A percentile compares a stretch with the other conserved stretches of the same genome.
These are phyloP conservation scores for Ophiostoma sp. DNA, from an alignment of 2,329 filamentous ascomycete species.

Conservation along the genomic window DNA sequence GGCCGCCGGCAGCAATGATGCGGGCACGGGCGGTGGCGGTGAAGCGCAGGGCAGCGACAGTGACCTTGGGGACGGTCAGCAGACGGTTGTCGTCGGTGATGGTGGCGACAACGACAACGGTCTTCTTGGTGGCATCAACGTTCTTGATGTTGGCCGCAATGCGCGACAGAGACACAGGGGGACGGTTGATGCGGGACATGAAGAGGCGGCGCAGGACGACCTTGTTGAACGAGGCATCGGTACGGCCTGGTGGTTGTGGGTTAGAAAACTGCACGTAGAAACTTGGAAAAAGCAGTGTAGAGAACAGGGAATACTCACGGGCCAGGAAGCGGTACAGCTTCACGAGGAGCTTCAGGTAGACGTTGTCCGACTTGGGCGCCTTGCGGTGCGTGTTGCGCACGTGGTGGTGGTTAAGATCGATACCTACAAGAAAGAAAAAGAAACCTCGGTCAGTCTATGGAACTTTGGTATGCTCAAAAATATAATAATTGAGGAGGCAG, in stretches of 20 bases:
- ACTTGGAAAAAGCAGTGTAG: neutral
- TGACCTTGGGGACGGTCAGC: conserved; percentile 83
- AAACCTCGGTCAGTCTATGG: conserved; percentile 51
- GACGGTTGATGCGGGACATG: conserved; percentile 98
- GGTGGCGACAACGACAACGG: conserved; percentile 87
- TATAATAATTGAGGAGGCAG: conserved; percentile 20
- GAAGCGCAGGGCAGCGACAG: conserved; percentile 91
- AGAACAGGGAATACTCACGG: conserved; percentile 57
- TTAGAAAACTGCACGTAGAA: neutral
- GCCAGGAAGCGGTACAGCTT: conserved; percentile 97
- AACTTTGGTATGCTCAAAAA: conserved; percentile 57
- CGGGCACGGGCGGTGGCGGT: conserved; percentile 92
- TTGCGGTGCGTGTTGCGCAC: conserved; percentile 73
- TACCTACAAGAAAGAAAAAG: conserved; percentile 49
- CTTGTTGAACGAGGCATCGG: conserved; percentile 98
- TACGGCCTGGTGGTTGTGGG: conserved; percentile 61
- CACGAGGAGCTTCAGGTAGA: conserved; percentile 93
- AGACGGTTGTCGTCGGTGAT: conserved; percentile 98
- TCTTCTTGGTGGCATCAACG: conserved; percentile 66
- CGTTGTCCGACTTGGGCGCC: conserved; percentile 97
- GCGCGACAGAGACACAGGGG: conserved; percentile 88
- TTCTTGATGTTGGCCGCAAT: conserved; percentile 67
- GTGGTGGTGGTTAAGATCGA: conserved; percentile 67
- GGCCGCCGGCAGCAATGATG: conserved; percentile 88
- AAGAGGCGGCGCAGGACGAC: conserved; percentile 94